phyloP scores from a whole-genome alignment of 345 rosid genomes.

The Rhodomyrtus tomentosa region DNA sequence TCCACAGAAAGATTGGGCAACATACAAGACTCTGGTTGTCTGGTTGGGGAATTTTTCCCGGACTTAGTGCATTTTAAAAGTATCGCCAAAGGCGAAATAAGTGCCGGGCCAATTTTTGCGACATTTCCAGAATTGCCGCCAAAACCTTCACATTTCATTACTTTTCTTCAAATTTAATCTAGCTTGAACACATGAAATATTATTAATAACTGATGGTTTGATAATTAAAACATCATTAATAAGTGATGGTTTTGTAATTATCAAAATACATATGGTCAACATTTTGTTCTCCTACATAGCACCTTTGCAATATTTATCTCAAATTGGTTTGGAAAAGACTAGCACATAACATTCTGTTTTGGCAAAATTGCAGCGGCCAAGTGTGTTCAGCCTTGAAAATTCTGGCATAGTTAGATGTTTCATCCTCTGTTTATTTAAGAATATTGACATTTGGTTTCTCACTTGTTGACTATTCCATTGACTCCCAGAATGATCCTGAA shows the following conservation, averaged over 20 bases:
- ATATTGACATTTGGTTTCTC: not conserved
- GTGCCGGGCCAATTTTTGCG: not conserved
- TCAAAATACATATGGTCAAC: not conserved
- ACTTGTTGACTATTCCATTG: not conserved
- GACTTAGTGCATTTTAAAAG: not conserved
- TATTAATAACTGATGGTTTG: not conserved
- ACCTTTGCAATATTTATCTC: not conserved
- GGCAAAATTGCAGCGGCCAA: not conserved
- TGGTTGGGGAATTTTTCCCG: not conserved
- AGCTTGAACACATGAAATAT: not conserved
- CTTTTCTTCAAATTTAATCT: not conserved
- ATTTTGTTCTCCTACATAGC: not conserved
- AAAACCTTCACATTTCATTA: not conserved
- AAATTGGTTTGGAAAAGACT: not conserved
- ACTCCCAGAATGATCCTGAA: slow-evolving; percentile 67
- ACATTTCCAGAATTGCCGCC: not conserved
- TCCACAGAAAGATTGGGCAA: not conserved
- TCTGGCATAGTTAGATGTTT: not conserved
- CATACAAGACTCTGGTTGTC: not conserved
- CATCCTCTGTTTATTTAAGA: not conserved
- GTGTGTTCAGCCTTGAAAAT: not conserved
- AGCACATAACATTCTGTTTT: not conserved
- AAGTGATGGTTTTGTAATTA: not conserved
- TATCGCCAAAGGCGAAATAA: not conserved
- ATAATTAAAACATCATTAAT: not conserved